phyloP scores from a whole-genome alignment of 768 basidiomycete species.

The Mycena rosella region DNA sequence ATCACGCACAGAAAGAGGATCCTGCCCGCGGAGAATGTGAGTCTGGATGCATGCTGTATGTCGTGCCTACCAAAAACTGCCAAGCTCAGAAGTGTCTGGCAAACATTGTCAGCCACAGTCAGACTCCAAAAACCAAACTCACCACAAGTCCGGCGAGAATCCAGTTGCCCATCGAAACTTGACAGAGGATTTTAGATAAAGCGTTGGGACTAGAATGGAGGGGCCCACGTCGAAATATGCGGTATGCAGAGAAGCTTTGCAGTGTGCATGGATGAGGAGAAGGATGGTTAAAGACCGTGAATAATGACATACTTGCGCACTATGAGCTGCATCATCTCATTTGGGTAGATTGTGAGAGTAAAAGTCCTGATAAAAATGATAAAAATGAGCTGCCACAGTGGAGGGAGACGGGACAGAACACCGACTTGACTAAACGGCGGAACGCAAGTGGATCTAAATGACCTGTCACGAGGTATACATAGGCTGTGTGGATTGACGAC shows the following conservation, averaged over 20 bases:
- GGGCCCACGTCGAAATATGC: neutral
- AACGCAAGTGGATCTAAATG: neutral
- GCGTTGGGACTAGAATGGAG: neutral
- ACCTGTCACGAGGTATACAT: no score
- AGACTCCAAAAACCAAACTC: neutral
- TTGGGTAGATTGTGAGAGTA: neutral
- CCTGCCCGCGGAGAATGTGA: neutral
- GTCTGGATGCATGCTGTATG: neutral
- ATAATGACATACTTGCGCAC: neutral
- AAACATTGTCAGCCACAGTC: neutral
- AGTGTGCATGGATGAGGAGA: neutral
- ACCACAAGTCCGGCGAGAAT: neutral
- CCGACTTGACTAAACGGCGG: neutral
- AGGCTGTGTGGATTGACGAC: neutral
- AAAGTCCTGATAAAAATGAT: neutral
- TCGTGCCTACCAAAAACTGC: neutral
- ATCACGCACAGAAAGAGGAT: neutral
- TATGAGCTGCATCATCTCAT: neutral
- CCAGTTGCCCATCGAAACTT: neutral
- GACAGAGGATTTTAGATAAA: neutral
- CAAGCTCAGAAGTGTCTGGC: neutral
- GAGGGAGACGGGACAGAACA: neutral
- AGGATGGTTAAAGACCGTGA: neutral
- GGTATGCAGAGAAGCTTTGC: neutral
- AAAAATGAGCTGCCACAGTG: neutral